These are phyloP conservation scores for Cordyceps fumosorosea DNA, from an alignment of 2,329 filamentous ascomycete species.

Conservation along the genomic window DNA sequence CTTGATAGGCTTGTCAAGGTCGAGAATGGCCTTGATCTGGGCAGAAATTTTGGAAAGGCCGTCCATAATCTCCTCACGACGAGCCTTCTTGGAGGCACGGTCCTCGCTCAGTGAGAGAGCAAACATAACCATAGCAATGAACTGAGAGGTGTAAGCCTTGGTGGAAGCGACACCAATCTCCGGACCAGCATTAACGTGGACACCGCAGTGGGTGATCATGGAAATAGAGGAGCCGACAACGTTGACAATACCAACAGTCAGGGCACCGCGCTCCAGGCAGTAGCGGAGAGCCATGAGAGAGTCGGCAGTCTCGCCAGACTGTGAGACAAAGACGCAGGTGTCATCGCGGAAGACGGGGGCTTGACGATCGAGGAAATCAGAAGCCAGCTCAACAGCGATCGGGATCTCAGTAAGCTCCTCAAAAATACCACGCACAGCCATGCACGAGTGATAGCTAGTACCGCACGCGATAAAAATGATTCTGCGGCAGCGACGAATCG, in stretches of 20 bases:
- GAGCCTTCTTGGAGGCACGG: slow-evolving; percentile 85
- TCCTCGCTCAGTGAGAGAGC: slow-evolving; percentile 94
- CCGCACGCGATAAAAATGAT: slow-evolving; percentile 99
- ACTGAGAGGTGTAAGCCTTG: slow-evolving; percentile 98
- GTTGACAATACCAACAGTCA: slow-evolving; percentile 98
- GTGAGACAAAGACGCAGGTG: slow-evolving; percentile 97
- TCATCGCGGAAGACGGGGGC: slow-evolving; percentile 99
- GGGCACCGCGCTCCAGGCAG: slow-evolving; percentile 92
- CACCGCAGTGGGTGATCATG: slow-evolving; percentile 97
- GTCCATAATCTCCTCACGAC: slow-evolving; percentile 93
- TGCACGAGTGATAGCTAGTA: slow-evolving; percentile 98
- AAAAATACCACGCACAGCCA: slow-evolving; percentile 96
- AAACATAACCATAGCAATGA: slow-evolving; percentile 99
- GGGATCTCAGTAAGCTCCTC: slow-evolving; percentile 98
- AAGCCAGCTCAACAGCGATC: slow-evolving; percentile 92
- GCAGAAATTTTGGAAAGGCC: slow-evolving; percentile 79
- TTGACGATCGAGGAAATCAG: slow-evolving; percentile 94
- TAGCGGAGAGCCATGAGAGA: slow-evolving; percentile 95
- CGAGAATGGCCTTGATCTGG: slow-evolving; percentile 87
- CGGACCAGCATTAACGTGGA: slow-evolving; percentile 97
- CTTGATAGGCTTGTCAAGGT: slow-evolving; percentile 92
- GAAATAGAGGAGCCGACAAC: slow-evolving; percentile 98
- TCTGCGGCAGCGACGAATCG: slow-evolving; percentile 91
- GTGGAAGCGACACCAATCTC: slow-evolving; percentile 99
- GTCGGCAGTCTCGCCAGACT: slow-evolving; percentile 97